Conservation (phyloP, 805 yeast species). For the Kockiozyma suomiensis region DNA sequence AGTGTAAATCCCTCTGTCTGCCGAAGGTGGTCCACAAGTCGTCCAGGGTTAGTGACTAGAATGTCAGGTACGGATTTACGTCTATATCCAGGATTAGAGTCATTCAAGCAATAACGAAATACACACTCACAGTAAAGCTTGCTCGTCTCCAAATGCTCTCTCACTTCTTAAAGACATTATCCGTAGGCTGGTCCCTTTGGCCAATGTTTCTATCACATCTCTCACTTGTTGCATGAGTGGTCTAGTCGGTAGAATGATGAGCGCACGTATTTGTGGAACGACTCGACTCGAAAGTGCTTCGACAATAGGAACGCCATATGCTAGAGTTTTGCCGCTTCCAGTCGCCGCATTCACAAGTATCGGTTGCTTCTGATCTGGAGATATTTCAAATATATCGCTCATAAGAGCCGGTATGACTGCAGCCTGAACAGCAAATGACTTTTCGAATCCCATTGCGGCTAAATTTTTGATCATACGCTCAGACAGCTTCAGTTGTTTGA, state of each 20-base stretch:
- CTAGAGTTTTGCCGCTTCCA: slow-evolving; percentile 94
- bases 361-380: slow-evolving; percentile 52
- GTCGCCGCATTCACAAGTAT: slow-evolving; percentile 89
- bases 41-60: slow-evolving; percentile 46
- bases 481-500: slow-evolving; percentile 52
- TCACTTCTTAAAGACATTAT: slow-evolving; percentile 60
- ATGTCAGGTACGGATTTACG: slow-evolving; percentile 49
- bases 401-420: slow-evolving; percentile 61
- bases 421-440: slow-evolving; percentile 78
- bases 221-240: slow-evolving; percentile 84
- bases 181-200: slow-evolving; percentile 68
- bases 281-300: slow-evolving; percentile 63
- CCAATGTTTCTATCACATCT: slow-evolving; percentile 58
- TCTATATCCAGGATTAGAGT: neutral
- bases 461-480: slow-evolving; percentile 53
- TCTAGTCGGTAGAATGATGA: slow-evolving; percentile 85
- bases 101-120: neutral
- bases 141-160: slow-evolving; percentile 66
- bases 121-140: slow-evolving; percentile 47
- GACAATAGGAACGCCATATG: slow-evolving; percentile 81
- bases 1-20: slow-evolving; percentile 87
- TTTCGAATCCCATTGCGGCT: slow-evolving; percentile 47
- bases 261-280: slow-evolving; percentile 73
- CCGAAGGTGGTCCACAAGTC: slow-evolving; percentile 91
- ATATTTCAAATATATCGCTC: slow-evolving; percentile 45